Conservation (phyloP, 176 grass and related monocot species). For the Saccharum officinarum region DNA sequence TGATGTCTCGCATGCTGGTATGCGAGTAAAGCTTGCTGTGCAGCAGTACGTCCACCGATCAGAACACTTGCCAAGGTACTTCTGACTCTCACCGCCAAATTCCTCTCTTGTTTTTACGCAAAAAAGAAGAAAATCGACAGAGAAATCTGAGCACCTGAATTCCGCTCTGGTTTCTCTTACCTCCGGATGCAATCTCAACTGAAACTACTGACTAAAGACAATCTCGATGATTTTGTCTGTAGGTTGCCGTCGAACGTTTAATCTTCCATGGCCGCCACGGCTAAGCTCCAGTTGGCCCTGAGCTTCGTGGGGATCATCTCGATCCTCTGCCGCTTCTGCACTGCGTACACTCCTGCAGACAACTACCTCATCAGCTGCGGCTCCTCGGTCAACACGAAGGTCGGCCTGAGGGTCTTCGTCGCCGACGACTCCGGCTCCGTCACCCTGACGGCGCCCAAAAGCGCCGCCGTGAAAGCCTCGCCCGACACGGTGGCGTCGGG, state of each 20-base stretch:
- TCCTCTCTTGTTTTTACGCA: no score
- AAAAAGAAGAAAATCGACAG: no score
- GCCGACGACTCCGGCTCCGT: conserved; percentile 37
- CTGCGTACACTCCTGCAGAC: conserved; percentile 46
- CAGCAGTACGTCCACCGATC: background rate
- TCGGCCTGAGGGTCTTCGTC: conserved; percentile 56
- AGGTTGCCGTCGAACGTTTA: background rate
- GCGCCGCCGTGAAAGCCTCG: conserved; percentile 36
- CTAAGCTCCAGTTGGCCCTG: conserved; percentile 23
- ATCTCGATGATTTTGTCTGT: background rate
- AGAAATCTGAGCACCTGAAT: no score
- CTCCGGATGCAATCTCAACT: background rate
- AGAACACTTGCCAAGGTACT: conserved; percentile 11
- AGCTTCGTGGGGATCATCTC: background rate
- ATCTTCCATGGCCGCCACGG: background rate
- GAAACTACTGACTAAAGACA: background rate
- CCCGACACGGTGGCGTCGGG: conserved; percentile 5
- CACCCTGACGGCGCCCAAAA: conserved; percentile 43
- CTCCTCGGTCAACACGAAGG: conserved; percentile 46
- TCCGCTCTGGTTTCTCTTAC: no score
- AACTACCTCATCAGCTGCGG: conserved; percentile 83
- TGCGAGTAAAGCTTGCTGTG: background rate
- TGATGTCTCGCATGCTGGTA: background rate
- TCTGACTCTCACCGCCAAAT: background rate
- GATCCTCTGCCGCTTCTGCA: background rate